Base-by-base conservation (phyloP, 1,139 yeast genomes). In the Lodderomyces orthopsilosis region DNA sequence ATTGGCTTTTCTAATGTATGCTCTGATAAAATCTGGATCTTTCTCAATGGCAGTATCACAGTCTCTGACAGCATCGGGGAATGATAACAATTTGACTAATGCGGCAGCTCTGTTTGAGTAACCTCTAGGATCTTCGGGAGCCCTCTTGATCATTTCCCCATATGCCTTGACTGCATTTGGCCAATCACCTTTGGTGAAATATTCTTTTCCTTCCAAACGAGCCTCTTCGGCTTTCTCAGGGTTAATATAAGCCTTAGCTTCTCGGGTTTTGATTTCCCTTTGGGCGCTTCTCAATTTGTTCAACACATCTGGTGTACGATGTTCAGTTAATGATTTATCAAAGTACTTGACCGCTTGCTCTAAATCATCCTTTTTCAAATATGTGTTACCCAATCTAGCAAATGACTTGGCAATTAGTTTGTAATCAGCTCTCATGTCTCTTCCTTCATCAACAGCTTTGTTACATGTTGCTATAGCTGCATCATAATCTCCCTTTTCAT, bases 21-120 rank as follows among this genome's bases (percentile, higher is more conserved):
- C 98, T 72, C 96, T 86, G 60, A 93, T 77, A 64, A 93, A 94
- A 19, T 70, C 66, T 42, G 96, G 95, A 66, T 94, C 98, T 57
- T 83, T 80, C 59, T 79, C 81, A 56, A 94, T 88, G 38, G 98
- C 99, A 50, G 69, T 65, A 61, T 93, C 88, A 73, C 98, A 90
- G 68, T 94, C 99, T 58, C 78, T 78, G 49, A 94, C 83, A 12
- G 96, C 98, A 57, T 91, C 98, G 32, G 97, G 97, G 86, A 91
- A 93, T 15, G 97, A 88, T 85, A 93, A 82, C 54, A 94, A 79
- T 67, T 94, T 94, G 42, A 95, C 83, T 61, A 86, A 80, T 1
- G 96, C 96, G 35, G 98, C 98, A 43, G 99, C 98, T 68, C 98
- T 86, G 72, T 94, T 94, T 37, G 96, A 90, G 66, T 91, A 94